Conservation (phyloP, 2,329 filamentous ascomycete genomes). For the Aspergillus awamori region DNA sequence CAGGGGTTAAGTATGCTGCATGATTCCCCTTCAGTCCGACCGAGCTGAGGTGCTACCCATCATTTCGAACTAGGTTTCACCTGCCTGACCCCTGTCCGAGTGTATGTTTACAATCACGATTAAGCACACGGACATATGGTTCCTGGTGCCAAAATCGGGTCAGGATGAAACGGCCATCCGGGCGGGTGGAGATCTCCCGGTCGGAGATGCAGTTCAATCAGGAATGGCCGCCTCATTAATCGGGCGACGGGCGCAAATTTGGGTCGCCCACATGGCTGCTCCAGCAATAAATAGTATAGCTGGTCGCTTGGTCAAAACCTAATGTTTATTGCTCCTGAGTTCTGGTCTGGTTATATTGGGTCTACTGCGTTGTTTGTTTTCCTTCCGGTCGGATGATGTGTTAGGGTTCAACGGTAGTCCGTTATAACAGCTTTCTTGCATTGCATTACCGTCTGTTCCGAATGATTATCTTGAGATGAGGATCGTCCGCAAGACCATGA, state of each 20-base stretch:
- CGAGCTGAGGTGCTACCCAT: neutral
- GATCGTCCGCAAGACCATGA: neutral
- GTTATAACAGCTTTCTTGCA: neutral
- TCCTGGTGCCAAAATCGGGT: neutral
- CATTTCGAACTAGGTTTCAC: neutral
- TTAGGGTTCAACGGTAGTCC: neutral
- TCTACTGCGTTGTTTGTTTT: neutral
- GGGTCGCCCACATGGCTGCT: neutral
- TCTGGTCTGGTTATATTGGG: neutral
- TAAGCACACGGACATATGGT: neutral
- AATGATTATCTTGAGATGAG: neutral
- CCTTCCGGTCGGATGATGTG: neutral
- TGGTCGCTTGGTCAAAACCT: neutral
- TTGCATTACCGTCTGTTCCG: neutral
- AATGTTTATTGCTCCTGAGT: neutral
- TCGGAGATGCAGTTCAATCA: neutral
- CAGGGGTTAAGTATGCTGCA: neutral
- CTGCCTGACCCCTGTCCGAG: neutral
- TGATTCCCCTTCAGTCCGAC: neutral
- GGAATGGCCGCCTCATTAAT: neutral
- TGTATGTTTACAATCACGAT: neutral
- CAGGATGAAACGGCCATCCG: neutral
- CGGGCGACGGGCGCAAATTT: neutral
- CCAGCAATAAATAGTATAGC: neutral
- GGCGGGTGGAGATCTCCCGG: neutral